phyloP scores from a whole-genome alignment of 768 basidiomycete species.

The Russula sp. region DNA sequence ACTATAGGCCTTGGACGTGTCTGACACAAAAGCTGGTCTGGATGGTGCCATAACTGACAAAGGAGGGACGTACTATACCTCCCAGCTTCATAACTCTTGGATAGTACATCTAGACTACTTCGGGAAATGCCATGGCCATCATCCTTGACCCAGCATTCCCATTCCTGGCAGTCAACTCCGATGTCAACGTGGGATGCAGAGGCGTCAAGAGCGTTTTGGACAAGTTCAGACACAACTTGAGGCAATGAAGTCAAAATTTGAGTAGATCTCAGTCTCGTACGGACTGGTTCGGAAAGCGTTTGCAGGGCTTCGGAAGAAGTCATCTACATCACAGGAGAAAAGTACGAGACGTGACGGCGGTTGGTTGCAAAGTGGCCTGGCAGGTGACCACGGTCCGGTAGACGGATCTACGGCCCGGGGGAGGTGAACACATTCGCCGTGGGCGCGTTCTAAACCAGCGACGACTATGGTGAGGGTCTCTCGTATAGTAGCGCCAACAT shows the following conservation, averaged over 20 bases:
- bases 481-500: background rate
- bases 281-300: slow-evolving; percentile 53
- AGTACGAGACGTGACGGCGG: too few species aligned
- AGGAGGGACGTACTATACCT: slow-evolving; percentile 56
- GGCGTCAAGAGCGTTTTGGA: slow-evolving; percentile 90
- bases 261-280: slow-evolving; percentile 69
- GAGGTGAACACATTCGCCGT: too few species aligned
- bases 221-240: slow-evolving; percentile 74
- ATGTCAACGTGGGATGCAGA: slow-evolving; percentile 61
- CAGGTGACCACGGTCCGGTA: too few species aligned
- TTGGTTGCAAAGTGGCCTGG: too few species aligned
- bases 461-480: slow-evolving; percentile 9
- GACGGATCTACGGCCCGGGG: too few species aligned
- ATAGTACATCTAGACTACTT: slow-evolving; percentile 51
- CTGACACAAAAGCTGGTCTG: slow-evolving; percentile 34
- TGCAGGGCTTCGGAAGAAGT: slow-evolving; percentile 2
- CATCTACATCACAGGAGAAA: slow-evolving; percentile 4
- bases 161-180: slow-evolving; percentile 66
- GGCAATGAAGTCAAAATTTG: slow-evolving; percentile 79
- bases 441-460: background rate
- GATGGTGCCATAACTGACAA: background rate
- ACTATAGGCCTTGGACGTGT: slow-evolving; percentile 65
- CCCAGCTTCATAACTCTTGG: slow-evolving; percentile 43
- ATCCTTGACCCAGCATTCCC: slow-evolving; percentile 83
- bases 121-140: slow-evolving; percentile 73